Evolutionary conservation across 1,284 basidiomycete genomes (phyloP), one percentile per base, ranked within the genome.

Genomic region (Schizopora paradoxa): DNA sequence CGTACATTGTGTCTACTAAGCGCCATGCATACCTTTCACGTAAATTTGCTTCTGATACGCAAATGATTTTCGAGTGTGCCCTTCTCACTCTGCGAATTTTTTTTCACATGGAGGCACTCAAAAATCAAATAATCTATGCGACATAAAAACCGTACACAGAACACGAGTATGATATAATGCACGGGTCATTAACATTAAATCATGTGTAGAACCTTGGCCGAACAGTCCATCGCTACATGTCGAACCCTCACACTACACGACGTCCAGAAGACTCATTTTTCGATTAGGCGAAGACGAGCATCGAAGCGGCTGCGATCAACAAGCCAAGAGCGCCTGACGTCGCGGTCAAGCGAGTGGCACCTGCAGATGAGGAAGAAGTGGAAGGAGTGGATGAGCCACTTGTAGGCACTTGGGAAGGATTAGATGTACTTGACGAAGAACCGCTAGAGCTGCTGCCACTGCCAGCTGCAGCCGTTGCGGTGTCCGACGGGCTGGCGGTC

Each of bases 401-500:
- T 18, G 19, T 41, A 13, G 41, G 22, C 27, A 19, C 6, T 27
- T 34, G 36, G 33, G 10, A n/a, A 29, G 18, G 10, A 26, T 41
- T 7, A n/a, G 8, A n/a, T 14, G n/a, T n/a, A 28, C 27, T 6
- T 8, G 18, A 33, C 13, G 33, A 19, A 4, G 29, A n/a, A 18
- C 40, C 40, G 10, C 1, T 18, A 4, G 13, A 4, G 6, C 31
- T 35, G 14, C 25, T n/a, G 7, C 35, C 35, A 26, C 28, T 28
- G 14, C 5, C 49, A 29, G 48, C 51, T 14, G 56, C 36, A 2
- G 54, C 49, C 0, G 3, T 41, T 13, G 64, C 45, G 19, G 51
- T 46, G 27, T 48, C 38, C 26, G 50, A 38, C 8, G 62, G 61
- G 8, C 51, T 29, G 10, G 60, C 65, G 28, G 61, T 65, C 1